These are phyloP conservation scores for Aegilops umbellulata DNA, from an alignment of 176 grass and related monocot species.

Conservation along the genomic window DNA sequence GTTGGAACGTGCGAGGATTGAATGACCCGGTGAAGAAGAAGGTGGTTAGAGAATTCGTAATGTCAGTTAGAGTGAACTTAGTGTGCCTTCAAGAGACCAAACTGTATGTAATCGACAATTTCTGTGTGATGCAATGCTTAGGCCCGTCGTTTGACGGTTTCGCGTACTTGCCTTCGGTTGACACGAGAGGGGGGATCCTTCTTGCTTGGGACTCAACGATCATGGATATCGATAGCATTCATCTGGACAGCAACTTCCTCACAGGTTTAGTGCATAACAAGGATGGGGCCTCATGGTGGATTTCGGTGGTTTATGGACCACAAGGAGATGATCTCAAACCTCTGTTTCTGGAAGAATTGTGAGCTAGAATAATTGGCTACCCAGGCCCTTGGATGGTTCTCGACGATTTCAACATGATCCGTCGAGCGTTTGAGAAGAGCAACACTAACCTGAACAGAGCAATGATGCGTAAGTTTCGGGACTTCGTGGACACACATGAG, in stretches of 20 bases:
- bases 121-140: not conserved
- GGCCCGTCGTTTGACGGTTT: not conserved
- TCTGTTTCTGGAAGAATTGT: not conserved
- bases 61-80: not conserved
- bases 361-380: not conserved
- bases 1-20: not conserved
- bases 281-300: not conserved
- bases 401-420: not conserved
- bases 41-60: not conserved
- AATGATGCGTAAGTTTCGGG: not conserved
- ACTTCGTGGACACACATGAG: not conserved
- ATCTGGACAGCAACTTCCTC: too few relatives aligned
- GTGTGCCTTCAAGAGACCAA: not conserved
- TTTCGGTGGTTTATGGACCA: not conserved
- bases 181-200: not conserved
- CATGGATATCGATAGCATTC: not conserved
- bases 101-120: not conserved
- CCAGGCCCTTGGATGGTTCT: not conserved
- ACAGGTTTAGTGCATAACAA: not conserved
- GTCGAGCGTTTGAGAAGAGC: not conserved
- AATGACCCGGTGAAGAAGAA: not conserved
- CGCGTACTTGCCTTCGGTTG: too few relatives aligned
- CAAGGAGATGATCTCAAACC: not conserved
- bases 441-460: not conserved
- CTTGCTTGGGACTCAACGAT: not conserved